Base-by-base conservation (phyloP, 345 rosid species). In the Linum tenue region DNA sequence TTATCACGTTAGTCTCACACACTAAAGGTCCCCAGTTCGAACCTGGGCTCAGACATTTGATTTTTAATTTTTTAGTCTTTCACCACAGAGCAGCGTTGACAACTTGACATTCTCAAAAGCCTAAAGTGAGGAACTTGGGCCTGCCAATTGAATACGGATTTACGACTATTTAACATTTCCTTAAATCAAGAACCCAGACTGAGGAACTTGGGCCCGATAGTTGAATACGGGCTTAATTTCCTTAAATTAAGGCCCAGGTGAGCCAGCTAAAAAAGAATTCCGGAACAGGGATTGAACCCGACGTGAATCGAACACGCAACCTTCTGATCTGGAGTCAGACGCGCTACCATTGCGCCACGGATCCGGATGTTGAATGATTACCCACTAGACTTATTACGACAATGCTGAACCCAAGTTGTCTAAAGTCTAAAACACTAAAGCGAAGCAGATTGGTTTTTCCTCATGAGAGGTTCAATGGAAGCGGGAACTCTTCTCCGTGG, bases 341-440 rank as follows among this genome's bases (percentile, higher is more conserved):
- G 91, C 90, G 91, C 97, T 86, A 88, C 94, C 97, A 85, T 91
- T 91, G 96, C 90, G 94, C 94, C 96, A 85, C 89, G 82, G 88
- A 85, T 86, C 95, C 95, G 53, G 53, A 5, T 9, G 53, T 22
- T 22, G 31, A 22, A 22, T 0, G 0, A 22, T 22, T 22, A 1
- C 31, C 1, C 31, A 22, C 31, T 22, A 1, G 31, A 22, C 31
- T 22, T 22, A 22, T 22, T 22, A 22, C 0, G 31, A 22, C 31
- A 22, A 22, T 22, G 0, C 31, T 0, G 1, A 0, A 22, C 31
- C 31, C 31, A 22, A 1, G 31, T 22, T 22, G 31, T 22, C 31
- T 22, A 22, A 22, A 22, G 31, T 22, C 31, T 22, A 22, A 22
- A n/a, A n/a, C n/a, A n/a, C n/a, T n/a, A n/a, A 48, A 48, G 53